A percentile compares a stretch with the other conserved stretches of the same genome.
phyloP scores from a whole-genome alignment of 2,329 filamentous ascomycete genomes.

The Hypoxylon sp. region DNA sequence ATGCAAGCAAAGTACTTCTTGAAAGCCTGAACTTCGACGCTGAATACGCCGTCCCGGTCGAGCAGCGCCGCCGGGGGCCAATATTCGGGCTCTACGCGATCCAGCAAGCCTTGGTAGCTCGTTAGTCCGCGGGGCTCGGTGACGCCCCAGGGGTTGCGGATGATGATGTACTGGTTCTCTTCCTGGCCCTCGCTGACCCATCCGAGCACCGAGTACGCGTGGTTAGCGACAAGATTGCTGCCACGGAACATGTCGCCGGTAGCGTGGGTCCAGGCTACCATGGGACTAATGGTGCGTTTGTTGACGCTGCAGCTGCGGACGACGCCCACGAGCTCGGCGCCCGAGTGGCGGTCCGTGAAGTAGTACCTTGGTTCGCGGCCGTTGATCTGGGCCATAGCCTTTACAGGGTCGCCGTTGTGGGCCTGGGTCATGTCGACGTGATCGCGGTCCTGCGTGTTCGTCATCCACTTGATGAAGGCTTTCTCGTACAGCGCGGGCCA shows the following conservation, averaged over 20 bases:
- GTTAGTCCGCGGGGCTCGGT: constrained; percentile 58
- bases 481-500: constrained; percentile 63
- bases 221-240: constrained; percentile 59
- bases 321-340: constrained; percentile 54
- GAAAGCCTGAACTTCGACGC: constrained; percentile 54
- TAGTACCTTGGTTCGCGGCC: constrained; percentile 55
- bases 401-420: constrained; percentile 58
- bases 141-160: constrained; percentile 60
- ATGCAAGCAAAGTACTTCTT: constrained; percentile 55
- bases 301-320: constrained; percentile 58
- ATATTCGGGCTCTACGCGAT: constrained; percentile 54
- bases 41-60: constrained; percentile 55
- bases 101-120: constrained; percentile 56
- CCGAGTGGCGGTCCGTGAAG: constrained; percentile 51
- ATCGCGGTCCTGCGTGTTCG: constrained; percentile 45
- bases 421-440: constrained; percentile 58
- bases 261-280: constrained; percentile 58
- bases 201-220: constrained; percentile 59
- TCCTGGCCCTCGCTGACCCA: constrained; percentile 53
- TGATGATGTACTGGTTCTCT: constrained; percentile 57
- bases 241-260: constrained; percentile 55
- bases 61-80: constrained; percentile 56
- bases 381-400: constrained; percentile 61
- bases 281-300: constrained; percentile 59
- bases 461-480: constrained; percentile 61